These are phyloP conservation scores for Ophiorrhiza pumila DNA, from an alignment of 257 asterid genomes.

Conservation along the genomic window DNA sequence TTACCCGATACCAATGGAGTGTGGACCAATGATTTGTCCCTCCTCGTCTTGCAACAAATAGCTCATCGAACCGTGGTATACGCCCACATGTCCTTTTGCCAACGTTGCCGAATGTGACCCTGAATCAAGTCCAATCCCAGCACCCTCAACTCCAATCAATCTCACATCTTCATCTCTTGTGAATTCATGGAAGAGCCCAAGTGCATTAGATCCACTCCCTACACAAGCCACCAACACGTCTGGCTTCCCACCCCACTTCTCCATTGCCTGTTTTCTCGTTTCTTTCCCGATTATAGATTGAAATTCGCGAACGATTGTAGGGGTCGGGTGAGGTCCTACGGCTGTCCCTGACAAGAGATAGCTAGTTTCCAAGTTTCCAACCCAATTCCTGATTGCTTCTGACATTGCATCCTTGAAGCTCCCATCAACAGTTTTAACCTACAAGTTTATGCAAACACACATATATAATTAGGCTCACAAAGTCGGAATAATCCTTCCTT, in stretches of 20 bases:
- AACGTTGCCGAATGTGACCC: slow-evolving; percentile 70
- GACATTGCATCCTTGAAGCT: slow-evolving; percentile 75
- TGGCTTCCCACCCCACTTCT: slow-evolving; percentile 75
- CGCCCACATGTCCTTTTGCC: slow-evolving; percentile 59
- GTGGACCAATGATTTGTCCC: slow-evolving; percentile 59
- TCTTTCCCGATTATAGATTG: slow-evolving; percentile 74
- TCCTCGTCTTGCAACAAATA: slow-evolving; percentile 69
- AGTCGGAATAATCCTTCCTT: neutral
- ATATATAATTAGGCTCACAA: neutral
- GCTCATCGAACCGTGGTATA: slow-evolving; percentile 73
- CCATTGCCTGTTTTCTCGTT: slow-evolving; percentile 55
- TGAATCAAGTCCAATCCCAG: slow-evolving; percentile 46
- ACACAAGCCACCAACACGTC: slow-evolving; percentile 72
- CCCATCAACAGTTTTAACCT: slow-evolving; percentile 48
- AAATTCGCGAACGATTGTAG: slow-evolving; percentile 68
- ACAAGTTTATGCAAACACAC: neutral
- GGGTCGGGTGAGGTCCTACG: slow-evolving; percentile 77
- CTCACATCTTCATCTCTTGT: slow-evolving; percentile 58
- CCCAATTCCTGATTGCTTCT: slow-evolving; percentile 71
- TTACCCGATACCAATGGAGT: slow-evolving; percentile 64
- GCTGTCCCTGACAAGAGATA: slow-evolving; percentile 60
- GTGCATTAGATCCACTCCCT: slow-evolving; percentile 73
- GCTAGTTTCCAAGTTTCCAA: slow-evolving; percentile 40
- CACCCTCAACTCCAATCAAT: slow-evolving; percentile 72
- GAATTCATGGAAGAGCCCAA: slow-evolving; percentile 77